Evolutionary conservation across 176 grass and related monocot genomes (phyloP), one percentile per base, ranked within the genome.

Genomic region (Otatea glauca): DNA sequence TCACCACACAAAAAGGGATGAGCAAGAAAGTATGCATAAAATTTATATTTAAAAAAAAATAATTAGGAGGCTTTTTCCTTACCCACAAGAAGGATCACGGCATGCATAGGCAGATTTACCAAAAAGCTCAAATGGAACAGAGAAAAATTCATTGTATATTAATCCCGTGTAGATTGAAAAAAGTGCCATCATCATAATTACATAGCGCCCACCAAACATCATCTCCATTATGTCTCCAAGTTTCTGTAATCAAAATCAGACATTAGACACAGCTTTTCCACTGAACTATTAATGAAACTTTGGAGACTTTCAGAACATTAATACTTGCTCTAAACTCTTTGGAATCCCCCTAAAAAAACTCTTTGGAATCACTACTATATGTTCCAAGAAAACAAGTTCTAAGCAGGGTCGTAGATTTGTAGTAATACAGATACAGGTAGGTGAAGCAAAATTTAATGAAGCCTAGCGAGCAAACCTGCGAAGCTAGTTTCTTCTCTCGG

Each of bases 91-190:
- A 92, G 88, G 14, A 92, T 99, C 89, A 66, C 77, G 83, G 70
- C 96, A 99, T 60, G 77, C 83, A 89, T 99, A 99, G 20, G 93
- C 88, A 81, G 96, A 99, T 94, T 92, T 86, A 84, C 87, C 89
- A 50, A 99, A 99, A 68, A 99, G 84, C 43, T 88, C 91, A 96
- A 99, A 94, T 64, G 93, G 93, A 81, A 99, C 93, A 43, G 96
- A 99, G 81, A 98, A 96, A 83, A 99, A 99, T 73, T 99, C 93
- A n/a, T 99, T 99, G 58, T 99, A 99, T 79, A 99, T 88, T 75
- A 99, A 86, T 84, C 96, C 93, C 37, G 89, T 94, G 87, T 99
- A 99, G 38, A 99, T 96, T 75, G 96, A 99, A 85, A 99, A 99
- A 61, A 96, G 3, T 68, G 89, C 9, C 96, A 99, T 99, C 96